phyloP scores from a whole-genome alignment of 345 rosid species.

The Eucalyptus pauciflora region DNA sequence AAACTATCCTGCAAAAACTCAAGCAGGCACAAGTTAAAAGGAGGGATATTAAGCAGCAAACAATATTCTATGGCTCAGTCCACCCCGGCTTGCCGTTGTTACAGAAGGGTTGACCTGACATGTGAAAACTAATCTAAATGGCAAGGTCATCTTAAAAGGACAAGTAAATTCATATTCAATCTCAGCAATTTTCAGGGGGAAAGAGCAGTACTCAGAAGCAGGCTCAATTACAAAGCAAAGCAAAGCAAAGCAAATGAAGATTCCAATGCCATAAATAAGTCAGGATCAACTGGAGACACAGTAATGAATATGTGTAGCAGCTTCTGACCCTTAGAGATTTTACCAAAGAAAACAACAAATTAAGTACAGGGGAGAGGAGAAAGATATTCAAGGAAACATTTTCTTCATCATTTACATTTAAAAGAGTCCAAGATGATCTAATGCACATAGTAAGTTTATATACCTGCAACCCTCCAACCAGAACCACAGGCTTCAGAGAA shows the following conservation, averaged over 20 bases:
- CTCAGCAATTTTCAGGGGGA: not conserved
- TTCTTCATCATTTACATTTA: not conserved
- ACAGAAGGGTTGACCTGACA: not conserved
- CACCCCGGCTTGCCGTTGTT: not conserved
- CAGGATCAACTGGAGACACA: not conserved
- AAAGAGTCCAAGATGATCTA: not conserved
- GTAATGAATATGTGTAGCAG: not conserved
- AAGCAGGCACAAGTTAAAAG: not conserved
- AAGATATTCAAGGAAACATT: not conserved
- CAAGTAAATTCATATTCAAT: not conserved
- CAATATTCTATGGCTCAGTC: not conserved
- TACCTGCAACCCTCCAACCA: slow-evolving; percentile 34
- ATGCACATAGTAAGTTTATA: not conserved
- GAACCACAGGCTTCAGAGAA: slow-evolving; percentile 47
- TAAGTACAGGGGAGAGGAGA: not conserved
- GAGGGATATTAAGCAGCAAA: not conserved
- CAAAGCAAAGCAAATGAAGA: not conserved
- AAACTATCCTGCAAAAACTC: slow-evolving; percentile 43
- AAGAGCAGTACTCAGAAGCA: not conserved
- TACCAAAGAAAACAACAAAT: not conserved
- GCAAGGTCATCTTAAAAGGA: not conserved
- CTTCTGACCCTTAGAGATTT: not conserved
- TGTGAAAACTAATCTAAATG: not conserved
- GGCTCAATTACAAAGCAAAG: not conserved
- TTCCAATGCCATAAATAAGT: not conserved